phyloP scores from a whole-genome alignment of 192 early-diverging fungal species.

The Podila epicladia region DNA sequence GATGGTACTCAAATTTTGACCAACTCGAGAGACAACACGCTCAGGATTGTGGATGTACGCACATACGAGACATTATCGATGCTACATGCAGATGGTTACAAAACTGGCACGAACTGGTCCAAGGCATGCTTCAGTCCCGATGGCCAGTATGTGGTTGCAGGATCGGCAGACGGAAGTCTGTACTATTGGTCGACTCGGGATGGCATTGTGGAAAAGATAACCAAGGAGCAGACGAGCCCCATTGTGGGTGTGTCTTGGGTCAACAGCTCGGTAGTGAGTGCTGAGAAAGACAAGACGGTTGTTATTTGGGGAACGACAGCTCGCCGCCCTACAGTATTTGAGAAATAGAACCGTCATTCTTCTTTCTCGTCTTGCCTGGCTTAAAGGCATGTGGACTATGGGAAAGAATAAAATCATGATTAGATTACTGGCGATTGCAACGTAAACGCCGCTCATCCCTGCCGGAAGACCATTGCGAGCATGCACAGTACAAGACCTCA shows the following conservation, averaged over 20 bases:
- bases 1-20: constrained; percentile 84
- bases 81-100: constrained; percentile 79
- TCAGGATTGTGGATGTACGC: constrained; percentile 83
- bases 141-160: constrained; percentile 83
- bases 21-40: constrained; percentile 93
- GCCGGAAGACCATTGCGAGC: no score
- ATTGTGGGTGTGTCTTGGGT: constrained; percentile 80
- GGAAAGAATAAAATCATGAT: not conserved
- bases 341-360: constrained; percentile 21
- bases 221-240: constrained; percentile 77
- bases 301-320: constrained; percentile 63
- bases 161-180: constrained; percentile 81
- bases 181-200: constrained; percentile 82
- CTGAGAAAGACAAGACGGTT: constrained; percentile 70
- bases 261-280: constrained; percentile 72
- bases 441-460: no score
- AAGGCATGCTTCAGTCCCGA: constrained; percentile 91
- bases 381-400: not conserved
- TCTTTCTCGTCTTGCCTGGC: not conserved
- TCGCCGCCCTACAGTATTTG: constrained; percentile 39
- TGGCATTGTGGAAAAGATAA: constrained; percentile 70
- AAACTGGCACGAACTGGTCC: constrained; percentile 89
- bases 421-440: not conserved
- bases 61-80: constrained; percentile 79
- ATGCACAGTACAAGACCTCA: no score